These are phyloP conservation scores for Magnaporthiopsis rhizophila DNA, from an alignment of 2,329 filamentous ascomycete genomes.

Conservation along the genomic window DNA sequence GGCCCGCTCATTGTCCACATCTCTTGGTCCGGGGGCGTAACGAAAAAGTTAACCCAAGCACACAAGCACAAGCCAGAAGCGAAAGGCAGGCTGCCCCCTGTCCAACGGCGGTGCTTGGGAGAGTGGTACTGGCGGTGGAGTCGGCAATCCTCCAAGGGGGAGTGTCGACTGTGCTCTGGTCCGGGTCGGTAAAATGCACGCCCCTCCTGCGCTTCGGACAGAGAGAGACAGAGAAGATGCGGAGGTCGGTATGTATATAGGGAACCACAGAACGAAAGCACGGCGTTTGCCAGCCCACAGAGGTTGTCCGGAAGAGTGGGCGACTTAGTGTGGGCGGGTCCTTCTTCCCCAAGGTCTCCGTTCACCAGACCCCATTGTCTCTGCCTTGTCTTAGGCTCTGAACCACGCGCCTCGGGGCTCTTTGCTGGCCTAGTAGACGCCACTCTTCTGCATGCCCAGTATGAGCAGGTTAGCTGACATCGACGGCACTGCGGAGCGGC, in stretches of 20 bases:
- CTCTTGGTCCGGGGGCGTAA: background rate
- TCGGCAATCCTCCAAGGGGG: background rate
- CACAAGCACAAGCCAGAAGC: no score
- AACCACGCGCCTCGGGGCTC: background rate
- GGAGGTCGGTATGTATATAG: no score
- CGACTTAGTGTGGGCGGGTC: background rate
- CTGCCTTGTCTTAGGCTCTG: background rate
- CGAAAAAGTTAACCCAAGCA: no score
- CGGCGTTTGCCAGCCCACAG: background rate
- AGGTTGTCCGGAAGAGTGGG: background rate
- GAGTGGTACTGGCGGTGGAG: background rate
- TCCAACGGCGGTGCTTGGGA: background rate
- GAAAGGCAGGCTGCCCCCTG: background rate
- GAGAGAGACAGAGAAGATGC: background rate
- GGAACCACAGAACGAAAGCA: background rate
- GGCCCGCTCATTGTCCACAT: background rate
- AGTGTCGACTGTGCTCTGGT: background rate
- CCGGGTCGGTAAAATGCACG: background rate
- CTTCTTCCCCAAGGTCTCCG: background rate
- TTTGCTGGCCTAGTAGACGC: background rate
- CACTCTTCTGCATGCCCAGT: background rate
- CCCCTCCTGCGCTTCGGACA: background rate
- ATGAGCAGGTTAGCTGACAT: background rate
- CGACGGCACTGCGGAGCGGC: background rate
- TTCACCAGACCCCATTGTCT: background rate